Base-by-base conservation (phyloP, 306 rosid genomes). In the Cicer chorassanicum region DNA sequence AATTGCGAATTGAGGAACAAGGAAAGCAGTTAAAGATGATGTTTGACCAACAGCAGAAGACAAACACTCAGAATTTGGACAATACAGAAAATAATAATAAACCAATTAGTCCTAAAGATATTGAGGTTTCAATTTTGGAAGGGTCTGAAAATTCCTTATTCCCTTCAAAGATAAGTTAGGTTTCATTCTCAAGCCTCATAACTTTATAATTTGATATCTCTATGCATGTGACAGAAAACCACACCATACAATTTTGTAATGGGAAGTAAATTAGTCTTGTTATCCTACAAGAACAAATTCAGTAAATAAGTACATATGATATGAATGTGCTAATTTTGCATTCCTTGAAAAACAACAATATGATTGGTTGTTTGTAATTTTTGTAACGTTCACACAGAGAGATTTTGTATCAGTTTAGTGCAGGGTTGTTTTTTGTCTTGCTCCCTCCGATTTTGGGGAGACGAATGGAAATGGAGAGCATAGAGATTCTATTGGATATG, bases 11-110 rank as follows among this genome's bases (percentile, higher is more conserved):
- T 72, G 92, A 86, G 61, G 90, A 88, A 71, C 92, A 88, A 57
- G 92, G 88, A 56, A 86, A 65, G 78, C 88, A 88, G 68, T 72
- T 88, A 55, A 88, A 82, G 71, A 88, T 70, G 86, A 82, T 86
- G 85, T 82, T 88, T 86, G 87, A 86, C 4, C 85, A 80, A 46
- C 90, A 80, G 39, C 87, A 77, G 61, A 83, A 85, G 81, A 76
- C 84, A 83, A 79, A 43, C 15, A 79, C 65, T 61, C 66, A 72
- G 14, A 78, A 75, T 70, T 54, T 82, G 79, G 72, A 55, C 60
- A 76, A 8, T 11, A 63, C 75, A n/a, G 5, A 21, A 19, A 63
- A 71, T 67, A 24, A 71, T 67, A 82, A 78, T 24, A 40, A 38
- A 79, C 61, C 78, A 24, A 57, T 12, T 59, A 61, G 78, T 66